Evolutionary conservation across 1,139 yeast species (phyloP).

Genomic region (Pneumocystis sp.): DNA sequence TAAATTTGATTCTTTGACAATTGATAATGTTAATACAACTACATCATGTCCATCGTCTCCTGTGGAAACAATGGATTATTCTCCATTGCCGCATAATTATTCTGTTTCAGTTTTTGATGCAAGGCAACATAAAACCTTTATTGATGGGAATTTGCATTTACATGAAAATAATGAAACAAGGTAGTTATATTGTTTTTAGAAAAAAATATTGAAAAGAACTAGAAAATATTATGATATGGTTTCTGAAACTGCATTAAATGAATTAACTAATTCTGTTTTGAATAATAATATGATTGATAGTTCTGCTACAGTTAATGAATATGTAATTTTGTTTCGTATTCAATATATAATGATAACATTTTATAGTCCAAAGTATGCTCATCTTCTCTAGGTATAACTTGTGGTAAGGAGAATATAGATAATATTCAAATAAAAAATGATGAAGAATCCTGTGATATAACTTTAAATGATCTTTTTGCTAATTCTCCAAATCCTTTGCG

Average conservation of each 20-base stretch:
- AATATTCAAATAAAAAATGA: background rate
- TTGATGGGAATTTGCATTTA: constrained; percentile 6
- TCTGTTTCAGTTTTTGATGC: background rate
- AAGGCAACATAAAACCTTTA: constrained; percentile 3
- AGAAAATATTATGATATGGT: background rate
- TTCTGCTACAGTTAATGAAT: background rate
- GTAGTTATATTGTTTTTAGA: background rate
- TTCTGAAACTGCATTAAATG: background rate
- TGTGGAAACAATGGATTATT: constrained; percentile 13
- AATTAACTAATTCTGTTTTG: background rate
- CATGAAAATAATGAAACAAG: constrained; percentile 1
- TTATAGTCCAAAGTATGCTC: background rate
- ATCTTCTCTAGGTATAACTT: background rate
- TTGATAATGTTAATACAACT: background rate
- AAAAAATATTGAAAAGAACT: constrained; percentile 7
- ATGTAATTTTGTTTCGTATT: background rate
- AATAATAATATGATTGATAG: background rate
- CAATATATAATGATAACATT: background rate
- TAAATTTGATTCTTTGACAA: constrained; percentile 7
- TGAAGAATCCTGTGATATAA: constrained; percentile 2
- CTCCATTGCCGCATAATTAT: constrained; percentile 14
- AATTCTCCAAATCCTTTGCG: constrained; percentile 4
- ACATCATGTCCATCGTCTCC: constrained; percentile 12
- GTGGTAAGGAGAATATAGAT: background rate
- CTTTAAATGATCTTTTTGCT: constrained; percentile 8